Evolutionary conservation across 345 rosid genomes (phyloP).

Genomic region (Eucalyptus curtisii): DNA sequence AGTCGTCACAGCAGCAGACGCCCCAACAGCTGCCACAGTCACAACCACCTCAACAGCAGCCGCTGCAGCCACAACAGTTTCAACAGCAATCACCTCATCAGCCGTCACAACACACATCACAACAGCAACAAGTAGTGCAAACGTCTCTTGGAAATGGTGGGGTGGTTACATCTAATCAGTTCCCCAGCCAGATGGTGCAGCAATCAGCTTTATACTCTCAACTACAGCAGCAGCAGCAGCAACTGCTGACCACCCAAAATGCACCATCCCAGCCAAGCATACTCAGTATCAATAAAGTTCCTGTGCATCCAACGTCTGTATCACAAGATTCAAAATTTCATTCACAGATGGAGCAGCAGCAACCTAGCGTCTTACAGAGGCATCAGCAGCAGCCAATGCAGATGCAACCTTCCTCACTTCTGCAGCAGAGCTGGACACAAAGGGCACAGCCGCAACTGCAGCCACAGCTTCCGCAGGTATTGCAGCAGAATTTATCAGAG

Average conservation of each 20-base stretch:
- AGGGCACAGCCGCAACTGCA: slow-evolving; percentile 42
- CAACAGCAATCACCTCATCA: slow-evolving; percentile 15
- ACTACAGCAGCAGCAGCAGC: slow-evolving; percentile 46
- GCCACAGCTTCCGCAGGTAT: slow-evolving; percentile 19
- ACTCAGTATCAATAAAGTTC: slow-evolving; percentile 24
- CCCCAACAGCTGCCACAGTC: slow-evolving; percentile 8
- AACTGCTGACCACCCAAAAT: slow-evolving; percentile 27
- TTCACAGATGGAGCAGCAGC: slow-evolving; percentile 57
- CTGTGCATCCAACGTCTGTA: slow-evolving; percentile 41
- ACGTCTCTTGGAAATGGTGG: slow-evolving; percentile 32
- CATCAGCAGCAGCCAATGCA: slow-evolving; percentile 35
- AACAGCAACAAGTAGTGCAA: slow-evolving; percentile 26
- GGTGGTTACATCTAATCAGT: slow-evolving; percentile 29
- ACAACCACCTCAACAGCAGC: neutral
- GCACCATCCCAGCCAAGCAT: slow-evolving; percentile 23
- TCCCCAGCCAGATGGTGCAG: slow-evolving; percentile 28
- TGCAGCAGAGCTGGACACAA: slow-evolving; percentile 48
- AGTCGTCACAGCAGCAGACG: slow-evolving; percentile 22
- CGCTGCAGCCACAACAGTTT: neutral
- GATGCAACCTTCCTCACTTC: slow-evolving; percentile 10
- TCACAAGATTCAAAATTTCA: slow-evolving; percentile 53
- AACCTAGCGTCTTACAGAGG: slow-evolving; percentile 36
- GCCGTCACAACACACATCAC: neutral
- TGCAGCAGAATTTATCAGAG: slow-evolving; percentile 62
- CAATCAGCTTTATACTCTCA: slow-evolving; percentile 39